Evolutionary conservation across 306 rosid genomes (phyloP).

Genomic region (Erythrophleum fordii): DNA sequence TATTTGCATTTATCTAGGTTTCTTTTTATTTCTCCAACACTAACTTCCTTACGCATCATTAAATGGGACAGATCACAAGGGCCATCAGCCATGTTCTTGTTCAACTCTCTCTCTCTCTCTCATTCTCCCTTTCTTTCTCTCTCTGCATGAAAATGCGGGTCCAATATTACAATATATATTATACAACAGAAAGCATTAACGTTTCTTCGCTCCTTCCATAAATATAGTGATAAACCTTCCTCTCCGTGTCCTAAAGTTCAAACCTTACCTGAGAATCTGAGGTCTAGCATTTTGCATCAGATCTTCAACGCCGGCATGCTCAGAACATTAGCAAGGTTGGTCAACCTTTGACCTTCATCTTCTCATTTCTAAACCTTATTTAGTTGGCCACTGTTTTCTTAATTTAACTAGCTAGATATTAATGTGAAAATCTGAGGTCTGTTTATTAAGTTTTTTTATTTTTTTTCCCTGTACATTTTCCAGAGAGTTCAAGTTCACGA

Average conservation of each 20-base stretch:
- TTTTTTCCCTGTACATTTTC: neutral
- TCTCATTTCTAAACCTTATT: neutral
- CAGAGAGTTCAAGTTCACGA: constrained; percentile 56
- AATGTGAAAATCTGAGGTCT: neutral
- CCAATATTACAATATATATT: neutral
- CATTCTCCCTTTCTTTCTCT: constrained; percentile 27
- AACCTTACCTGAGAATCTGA: neutral
- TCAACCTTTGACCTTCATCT: neutral
- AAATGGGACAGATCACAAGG: constrained; percentile 48
- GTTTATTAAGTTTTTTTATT: neutral
- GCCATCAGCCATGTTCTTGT: constrained; percentile 28
- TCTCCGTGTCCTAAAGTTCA: constrained; percentile 21
- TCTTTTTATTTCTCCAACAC: neutral
- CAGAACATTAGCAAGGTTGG: constrained; percentile 66
- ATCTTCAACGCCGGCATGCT: constrained; percentile 52
- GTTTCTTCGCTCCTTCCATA: constrained; percentile 41
- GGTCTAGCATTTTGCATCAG: constrained; percentile 32
- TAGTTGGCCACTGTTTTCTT: neutral
- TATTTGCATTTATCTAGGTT: too few relatives aligned
- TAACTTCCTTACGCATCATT: constrained; percentile 36
- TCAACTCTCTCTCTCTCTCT: neutral
- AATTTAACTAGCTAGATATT: too few relatives aligned
- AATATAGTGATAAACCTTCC: constrained; percentile 37
- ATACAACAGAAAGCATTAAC: constrained; percentile 15
- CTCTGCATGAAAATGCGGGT: constrained; percentile 55